phyloP scores from a whole-genome alignment of 345 rosid species.

The Linum trigynum region DNA sequence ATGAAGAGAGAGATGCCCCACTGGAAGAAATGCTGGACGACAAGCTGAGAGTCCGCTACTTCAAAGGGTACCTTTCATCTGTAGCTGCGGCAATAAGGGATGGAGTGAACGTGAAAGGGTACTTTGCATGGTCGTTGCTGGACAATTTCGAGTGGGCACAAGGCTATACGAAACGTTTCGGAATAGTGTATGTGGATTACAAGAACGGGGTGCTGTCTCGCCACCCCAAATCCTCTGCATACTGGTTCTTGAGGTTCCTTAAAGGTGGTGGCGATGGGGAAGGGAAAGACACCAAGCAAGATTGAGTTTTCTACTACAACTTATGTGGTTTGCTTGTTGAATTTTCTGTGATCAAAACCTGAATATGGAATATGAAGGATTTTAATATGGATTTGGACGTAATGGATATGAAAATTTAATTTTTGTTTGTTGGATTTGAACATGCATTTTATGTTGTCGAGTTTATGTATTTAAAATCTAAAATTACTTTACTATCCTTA shows the following conservation, averaged over 20 bases:
- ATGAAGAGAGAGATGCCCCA: slow-evolving; percentile 55
- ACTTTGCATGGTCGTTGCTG: slow-evolving; percentile 86
- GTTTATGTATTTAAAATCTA: too few species aligned
- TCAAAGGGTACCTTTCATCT: slow-evolving; percentile 57
- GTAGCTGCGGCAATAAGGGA: slow-evolving; percentile 74
- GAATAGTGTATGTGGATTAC: slow-evolving; percentile 77
- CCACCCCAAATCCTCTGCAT: slow-evolving; percentile 81
- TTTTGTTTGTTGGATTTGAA: too few species aligned
- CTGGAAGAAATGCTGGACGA: slow-evolving; percentile 78
- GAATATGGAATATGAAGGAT: neutral
- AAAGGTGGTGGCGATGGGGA: slow-evolving; percentile 36
- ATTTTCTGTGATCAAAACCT: too few species aligned
- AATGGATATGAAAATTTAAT: too few species aligned
- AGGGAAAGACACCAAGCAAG: slow-evolving; percentile 37
- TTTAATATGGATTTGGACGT: too few species aligned
- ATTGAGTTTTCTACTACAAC: slow-evolving; percentile 11
- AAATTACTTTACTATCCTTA: too few species aligned
- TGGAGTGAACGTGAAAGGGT: slow-evolving; percentile 78
- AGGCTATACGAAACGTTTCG: slow-evolving; percentile 88
- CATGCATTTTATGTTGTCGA: too few species aligned
- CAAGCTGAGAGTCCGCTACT: slow-evolving; percentile 60
- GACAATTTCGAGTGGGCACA: slow-evolving; percentile 94
- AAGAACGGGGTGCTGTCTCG: slow-evolving; percentile 57
- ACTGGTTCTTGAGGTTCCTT: slow-evolving; percentile 72
- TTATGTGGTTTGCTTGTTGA: too few species aligned